These are phyloP conservation scores for Hymenotorrendiella dingleyae DNA, from an alignment of 2,329 filamentous ascomycete species.

Conservation along the genomic window DNA sequence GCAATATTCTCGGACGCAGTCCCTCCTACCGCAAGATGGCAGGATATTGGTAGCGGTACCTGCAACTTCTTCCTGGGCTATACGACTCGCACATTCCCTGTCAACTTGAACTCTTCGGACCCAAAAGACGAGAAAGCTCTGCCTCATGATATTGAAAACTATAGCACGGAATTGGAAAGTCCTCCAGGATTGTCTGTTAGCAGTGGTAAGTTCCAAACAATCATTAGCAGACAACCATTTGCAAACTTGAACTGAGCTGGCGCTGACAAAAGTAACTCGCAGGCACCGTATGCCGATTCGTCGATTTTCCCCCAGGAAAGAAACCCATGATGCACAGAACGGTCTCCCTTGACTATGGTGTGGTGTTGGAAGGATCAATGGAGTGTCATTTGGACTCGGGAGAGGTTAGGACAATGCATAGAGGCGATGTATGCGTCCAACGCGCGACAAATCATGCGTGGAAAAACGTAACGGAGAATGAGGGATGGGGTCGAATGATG, in stretches of 20 bases:
- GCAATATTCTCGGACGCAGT: constrained; percentile 14
- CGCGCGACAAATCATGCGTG: constrained; percentile 41
- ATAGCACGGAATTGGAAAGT: constrained; percentile 11
- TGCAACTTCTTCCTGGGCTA: constrained; percentile 20
- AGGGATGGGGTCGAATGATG: constrained; percentile 24
- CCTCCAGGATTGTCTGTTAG: constrained; percentile 15
- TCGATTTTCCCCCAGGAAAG: constrained; percentile 20
- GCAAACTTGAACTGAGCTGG: too few relatives aligned
- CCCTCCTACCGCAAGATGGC: constrained; percentile 7
- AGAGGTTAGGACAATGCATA: constrained; percentile 33
- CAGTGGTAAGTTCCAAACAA: constrained; percentile 6
- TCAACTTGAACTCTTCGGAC: constrained; percentile 9
- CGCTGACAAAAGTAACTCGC: neutral
- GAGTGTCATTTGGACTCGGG: constrained; percentile 37
- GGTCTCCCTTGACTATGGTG: constrained; percentile 36
- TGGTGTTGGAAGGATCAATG: constrained; percentile 36
- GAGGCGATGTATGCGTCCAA: constrained; percentile 39
- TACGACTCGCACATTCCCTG: constrained; percentile 17
- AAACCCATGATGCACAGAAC: constrained; percentile 39
- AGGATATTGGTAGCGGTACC: constrained; percentile 7
- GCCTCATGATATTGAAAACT: constrained; percentile 15
- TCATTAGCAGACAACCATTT: neutral
- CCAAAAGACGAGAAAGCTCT: constrained; percentile 3
- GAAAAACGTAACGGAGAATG: constrained; percentile 24
- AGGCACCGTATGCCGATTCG: constrained; percentile 9